Percentiles rank a stretch among this genome's conserved stretches.
phyloP scores from a whole-genome alignment of 306 rosid genomes.

The Luffa aegyptiaca region DNA sequence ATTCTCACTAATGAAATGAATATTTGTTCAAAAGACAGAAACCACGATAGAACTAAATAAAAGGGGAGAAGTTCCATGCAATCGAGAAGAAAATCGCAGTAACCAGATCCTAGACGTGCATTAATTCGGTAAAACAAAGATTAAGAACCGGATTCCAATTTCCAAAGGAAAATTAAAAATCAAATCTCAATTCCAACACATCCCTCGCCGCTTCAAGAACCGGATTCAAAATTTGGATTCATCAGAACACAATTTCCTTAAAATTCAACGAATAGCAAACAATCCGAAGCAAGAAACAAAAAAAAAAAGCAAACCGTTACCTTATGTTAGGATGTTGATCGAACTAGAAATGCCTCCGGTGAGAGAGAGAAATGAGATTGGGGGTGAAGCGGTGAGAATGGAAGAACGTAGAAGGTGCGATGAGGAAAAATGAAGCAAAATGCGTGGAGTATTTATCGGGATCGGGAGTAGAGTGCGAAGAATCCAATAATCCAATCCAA shows the following conservation, averaged over 20 bases:
- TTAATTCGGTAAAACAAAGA: neutral
- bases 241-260: neutral
- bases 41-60: neutral
- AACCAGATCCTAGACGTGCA: neutral
- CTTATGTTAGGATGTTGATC: neutral
- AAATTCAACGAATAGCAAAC: neutral
- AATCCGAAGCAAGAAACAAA: too few relatives aligned
- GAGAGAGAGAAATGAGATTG: neutral
- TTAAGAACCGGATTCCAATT: neutral
- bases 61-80: neutral
- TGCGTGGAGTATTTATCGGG: neutral
- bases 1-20: neutral
- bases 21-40: neutral
- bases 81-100: neutral
- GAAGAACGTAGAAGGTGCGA: neutral
- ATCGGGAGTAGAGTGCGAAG: neutral
- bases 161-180: neutral
- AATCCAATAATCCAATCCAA: neutral
- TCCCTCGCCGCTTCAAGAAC: neutral
- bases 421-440: neutral
- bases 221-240: neutral
- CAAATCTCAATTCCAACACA: neutral
- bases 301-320: neutral
- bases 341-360: neutral
- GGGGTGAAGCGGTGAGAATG: neutral